Conservation (phyloP, 805 yeast genomes). For the Kluyveromyces aestuarii region DNA sequence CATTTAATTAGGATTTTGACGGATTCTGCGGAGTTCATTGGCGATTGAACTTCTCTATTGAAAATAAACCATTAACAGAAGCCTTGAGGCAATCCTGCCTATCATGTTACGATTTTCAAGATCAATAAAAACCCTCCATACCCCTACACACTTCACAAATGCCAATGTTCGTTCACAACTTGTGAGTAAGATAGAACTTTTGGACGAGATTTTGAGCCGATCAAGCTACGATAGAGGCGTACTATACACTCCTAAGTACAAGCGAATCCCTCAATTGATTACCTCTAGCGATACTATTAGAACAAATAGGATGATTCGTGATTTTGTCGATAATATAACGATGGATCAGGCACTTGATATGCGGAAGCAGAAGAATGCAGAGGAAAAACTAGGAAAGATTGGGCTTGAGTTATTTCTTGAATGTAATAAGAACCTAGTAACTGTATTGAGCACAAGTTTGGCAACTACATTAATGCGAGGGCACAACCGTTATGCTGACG, state of each 20-base stretch:
- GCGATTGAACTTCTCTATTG: background rate
- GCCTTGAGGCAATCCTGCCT: background rate
- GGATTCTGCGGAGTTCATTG: background rate
- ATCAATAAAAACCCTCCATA: constrained; percentile 20
- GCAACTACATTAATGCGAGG: constrained; percentile 10
- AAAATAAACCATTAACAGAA: too few relatives aligned
- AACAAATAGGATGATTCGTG: constrained; percentile 14
- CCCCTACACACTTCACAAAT: constrained; percentile 16
- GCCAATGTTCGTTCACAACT: constrained; percentile 8
- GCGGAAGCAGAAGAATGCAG: constrained; percentile 4
- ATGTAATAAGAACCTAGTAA: constrained; percentile 12
- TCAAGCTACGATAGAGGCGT: constrained; percentile 16
- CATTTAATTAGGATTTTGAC: background rate
- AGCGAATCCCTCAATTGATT: constrained; percentile 14
- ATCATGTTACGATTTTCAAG: constrained; percentile 1
- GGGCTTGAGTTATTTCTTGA: constrained; percentile 21
- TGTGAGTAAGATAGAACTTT: constrained; percentile 10
- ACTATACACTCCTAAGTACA: constrained; percentile 19
- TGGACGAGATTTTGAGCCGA: constrained; percentile 16
- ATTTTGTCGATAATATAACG: constrained; percentile 15
- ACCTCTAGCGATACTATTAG: constrained; percentile 14
- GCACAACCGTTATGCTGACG: constrained; percentile 12
- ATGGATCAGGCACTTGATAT: constrained; percentile 9
- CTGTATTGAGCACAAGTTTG: constrained; percentile 15
- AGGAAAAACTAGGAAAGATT: constrained; percentile 16